Evolutionary conservation across 192 early-diverging fungal genomes (phyloP).

Genomic region (Backusella liffmaniae): DNA sequence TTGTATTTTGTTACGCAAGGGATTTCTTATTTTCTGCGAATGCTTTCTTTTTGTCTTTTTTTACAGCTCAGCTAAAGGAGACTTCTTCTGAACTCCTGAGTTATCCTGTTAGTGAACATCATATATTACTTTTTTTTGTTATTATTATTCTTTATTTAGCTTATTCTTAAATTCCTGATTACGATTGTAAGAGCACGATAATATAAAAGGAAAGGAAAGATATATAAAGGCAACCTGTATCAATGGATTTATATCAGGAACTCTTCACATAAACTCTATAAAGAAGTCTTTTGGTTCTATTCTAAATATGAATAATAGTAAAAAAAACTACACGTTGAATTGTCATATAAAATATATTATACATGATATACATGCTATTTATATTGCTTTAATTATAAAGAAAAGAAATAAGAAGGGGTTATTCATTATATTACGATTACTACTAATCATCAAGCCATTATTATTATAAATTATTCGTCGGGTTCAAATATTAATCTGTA

Average conservation of each 20-base stretch:
- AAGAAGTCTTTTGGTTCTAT: neutral
- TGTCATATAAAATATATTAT: neutral
- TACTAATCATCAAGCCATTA: neutral
- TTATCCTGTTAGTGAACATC: neutral
- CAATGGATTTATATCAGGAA: neutral
- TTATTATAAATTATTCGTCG: conserved; percentile 35
- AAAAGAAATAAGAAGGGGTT: neutral
- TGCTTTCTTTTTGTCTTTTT: neutral
- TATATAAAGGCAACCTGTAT: neutral
- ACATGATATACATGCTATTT: neutral
- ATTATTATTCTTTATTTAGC: neutral
- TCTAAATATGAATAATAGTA: neutral
- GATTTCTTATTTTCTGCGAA: neutral
- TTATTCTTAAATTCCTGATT: neutral
- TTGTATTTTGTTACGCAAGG: neutral
- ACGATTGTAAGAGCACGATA: neutral
- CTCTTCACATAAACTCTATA: neutral
- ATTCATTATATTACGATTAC: neutral
- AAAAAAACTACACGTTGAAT: neutral
- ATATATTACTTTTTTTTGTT: neutral
- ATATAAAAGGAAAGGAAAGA: neutral
- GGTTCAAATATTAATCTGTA: conserved; percentile 69
- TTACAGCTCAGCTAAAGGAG: neutral
- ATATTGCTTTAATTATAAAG: neutral
- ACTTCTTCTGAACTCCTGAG: neutral